phyloP scores from a whole-genome alignment of 768 basidiomycete genomes.

The Mrakia frigida region DNA sequence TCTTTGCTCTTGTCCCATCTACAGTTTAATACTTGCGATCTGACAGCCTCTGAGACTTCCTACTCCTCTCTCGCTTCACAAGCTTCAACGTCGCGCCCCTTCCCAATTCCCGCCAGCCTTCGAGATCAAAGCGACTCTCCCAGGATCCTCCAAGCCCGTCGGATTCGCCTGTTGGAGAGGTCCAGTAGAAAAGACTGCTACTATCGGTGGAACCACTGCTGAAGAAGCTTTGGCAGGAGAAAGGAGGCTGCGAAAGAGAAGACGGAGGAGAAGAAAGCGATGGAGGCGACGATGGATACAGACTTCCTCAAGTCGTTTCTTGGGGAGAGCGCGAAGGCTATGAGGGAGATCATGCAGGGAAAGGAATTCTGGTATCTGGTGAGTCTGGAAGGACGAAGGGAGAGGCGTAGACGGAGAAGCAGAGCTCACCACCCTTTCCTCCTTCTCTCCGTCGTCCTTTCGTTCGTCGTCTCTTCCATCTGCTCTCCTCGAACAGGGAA shows the following conservation, averaged over 20 bases:
- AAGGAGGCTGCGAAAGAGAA: not conserved
- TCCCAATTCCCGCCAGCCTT: not conserved
- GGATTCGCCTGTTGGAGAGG: slow-evolving; percentile 8
- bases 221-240: not conserved
- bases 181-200: not conserved
- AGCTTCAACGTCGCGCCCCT: not conserved
- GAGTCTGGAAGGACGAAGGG: not conserved
- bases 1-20: no score
- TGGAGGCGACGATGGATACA: not conserved
- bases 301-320: not conserved
- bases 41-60: no score
- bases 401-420: no score
- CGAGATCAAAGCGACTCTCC: not conserved
- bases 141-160: not conserved
- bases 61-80: no score
- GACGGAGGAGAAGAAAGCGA: not conserved
- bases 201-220: not conserved
- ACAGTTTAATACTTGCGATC: no score
- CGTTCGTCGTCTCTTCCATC: not conserved
- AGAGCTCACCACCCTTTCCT: not conserved
- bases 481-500: not conserved
- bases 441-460: not conserved
- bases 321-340: not conserved
- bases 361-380: slow-evolving; percentile 12
- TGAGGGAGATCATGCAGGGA: not conserved